Evolutionary conservation across 768 basidiomycete species (phyloP), one percentile per base, ranked within the genome.

Genomic region (Scleroderma bovista): DNA sequence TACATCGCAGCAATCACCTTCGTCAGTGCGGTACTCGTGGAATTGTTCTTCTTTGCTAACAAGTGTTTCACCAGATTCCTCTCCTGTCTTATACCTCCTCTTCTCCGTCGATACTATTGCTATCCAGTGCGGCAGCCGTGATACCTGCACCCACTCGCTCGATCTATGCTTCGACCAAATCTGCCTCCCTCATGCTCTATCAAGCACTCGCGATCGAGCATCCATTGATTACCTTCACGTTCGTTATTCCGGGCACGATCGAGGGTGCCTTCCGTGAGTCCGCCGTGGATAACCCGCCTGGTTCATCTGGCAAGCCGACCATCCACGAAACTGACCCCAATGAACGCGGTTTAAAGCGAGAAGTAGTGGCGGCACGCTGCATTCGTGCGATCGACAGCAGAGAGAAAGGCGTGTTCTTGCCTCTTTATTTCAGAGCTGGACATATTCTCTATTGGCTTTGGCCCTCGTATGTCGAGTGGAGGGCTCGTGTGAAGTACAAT

Each of bases 141-240:
- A 82, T 93, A 32, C 88, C 93, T 2, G 81, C 93, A 0, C 93
- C 93, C 1, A 92, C 88, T 1, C 84, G 93, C 7, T 71, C 88
- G 1, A 69, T 97, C 32, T 97, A 97, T 62, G 81, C 78, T 0
- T 81, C 91, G 3, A 88, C 86, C 10, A 96, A 97, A 65, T 75
- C 85, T 2, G 87, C 92, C 0, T 81, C 86, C 1, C 76, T 89
- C 24, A 54, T 84, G 6, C 80, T 93, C 49, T 92, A 83, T 64
- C 87, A 88, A 64, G 75, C 85, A 0, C 79, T 93, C 29, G 72
- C 89, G 4, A 86, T 91, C 51, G 91, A 93, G 56, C 84, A 92
- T 53, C 86, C 88, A 6, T 60, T 66, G 3, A 79, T 93, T 56
- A 41, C 67, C 0, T 91, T 90, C 65, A 74, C 81, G 0, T 72